Conservation (phyloP, 768 basidiomycete species). For the Chiua virens region DNA sequence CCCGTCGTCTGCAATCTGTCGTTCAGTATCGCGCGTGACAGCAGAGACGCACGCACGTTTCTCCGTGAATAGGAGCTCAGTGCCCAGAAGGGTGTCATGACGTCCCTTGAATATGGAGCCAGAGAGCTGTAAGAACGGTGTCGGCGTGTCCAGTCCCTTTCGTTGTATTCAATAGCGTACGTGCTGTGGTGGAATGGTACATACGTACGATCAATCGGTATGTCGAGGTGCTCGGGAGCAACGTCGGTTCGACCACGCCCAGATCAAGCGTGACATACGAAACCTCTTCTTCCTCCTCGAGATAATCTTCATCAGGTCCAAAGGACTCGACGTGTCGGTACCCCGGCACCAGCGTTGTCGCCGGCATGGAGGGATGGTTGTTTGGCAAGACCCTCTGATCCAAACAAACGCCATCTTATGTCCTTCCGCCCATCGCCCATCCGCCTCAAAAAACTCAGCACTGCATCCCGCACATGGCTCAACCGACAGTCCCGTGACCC, state of each 20-base stretch:
- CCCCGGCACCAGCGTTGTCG: slow-evolving; percentile 47
- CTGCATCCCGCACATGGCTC: slow-evolving; percentile 63
- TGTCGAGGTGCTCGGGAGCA: slow-evolving; percentile 67
- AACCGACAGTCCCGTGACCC: slow-evolving; percentile 69
- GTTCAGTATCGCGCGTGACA: not conserved
- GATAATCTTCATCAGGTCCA: slow-evolving; percentile 67
- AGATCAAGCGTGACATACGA: slow-evolving; percentile 76
- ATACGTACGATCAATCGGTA: slow-evolving; percentile 72
- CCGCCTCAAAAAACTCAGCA: slow-evolving; percentile 29
- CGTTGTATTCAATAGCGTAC: not conserved
- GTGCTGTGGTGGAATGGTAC: not conserved
- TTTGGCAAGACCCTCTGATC: slow-evolving; percentile 26
- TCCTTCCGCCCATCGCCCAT: slow-evolving; percentile 38
- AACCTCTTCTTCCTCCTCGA: slow-evolving; percentile 52
- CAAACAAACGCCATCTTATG: slow-evolving; percentile 29
- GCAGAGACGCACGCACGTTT: slow-evolving; percentile 43
- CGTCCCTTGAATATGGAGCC: slow-evolving; percentile 73
- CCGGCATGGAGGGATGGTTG: slow-evolving; percentile 18
- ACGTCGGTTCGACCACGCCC: slow-evolving; percentile 66
- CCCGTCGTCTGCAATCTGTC: slow-evolving; percentile 36
- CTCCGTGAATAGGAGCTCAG: slow-evolving; percentile 72
- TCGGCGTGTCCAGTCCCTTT: slow-evolving; percentile 76
- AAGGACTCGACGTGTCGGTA: slow-evolving; percentile 68
- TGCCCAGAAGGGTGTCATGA: slow-evolving; percentile 68
- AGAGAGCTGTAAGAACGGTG: slow-evolving; percentile 74